Percentiles rank a stretch among this genome's conserved stretches.
These are phyloP conservation scores for Aspergillus vadensis DNA, from an alignment of 2,329 filamentous ascomycete genomes.

Conservation along the genomic window DNA sequence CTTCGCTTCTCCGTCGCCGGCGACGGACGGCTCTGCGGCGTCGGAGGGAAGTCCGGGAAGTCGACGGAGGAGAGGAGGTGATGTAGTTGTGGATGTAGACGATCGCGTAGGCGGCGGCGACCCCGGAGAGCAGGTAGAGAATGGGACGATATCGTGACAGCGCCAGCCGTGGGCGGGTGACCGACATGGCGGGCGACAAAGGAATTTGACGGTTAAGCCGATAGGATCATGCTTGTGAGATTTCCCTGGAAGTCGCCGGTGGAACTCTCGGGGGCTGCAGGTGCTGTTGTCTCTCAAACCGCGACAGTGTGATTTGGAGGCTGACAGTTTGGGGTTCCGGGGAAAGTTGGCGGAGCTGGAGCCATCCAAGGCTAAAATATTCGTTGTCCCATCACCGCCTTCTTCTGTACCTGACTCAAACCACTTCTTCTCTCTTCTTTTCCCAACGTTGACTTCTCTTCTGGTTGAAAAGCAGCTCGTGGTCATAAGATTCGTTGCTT, in stretches of 20 bases:
- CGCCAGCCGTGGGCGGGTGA: slow-evolving; percentile 32
- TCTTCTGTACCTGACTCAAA: background rate
- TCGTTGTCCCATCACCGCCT: background rate
- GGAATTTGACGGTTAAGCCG: slow-evolving; percentile 16
- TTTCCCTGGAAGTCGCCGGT: background rate
- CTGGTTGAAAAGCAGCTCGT: too few species aligned
- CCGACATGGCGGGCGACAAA: slow-evolving; percentile 32
- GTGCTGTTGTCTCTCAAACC: background rate
- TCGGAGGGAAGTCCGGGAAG: slow-evolving; percentile 34
- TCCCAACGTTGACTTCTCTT: too few species aligned
- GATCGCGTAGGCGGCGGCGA: slow-evolving; percentile 46
- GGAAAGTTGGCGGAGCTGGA: background rate
- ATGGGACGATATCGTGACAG: slow-evolving; percentile 45
- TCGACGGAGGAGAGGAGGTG: slow-evolving; percentile 13
- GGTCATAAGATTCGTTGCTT: too few species aligned
- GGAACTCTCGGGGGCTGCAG: background rate
- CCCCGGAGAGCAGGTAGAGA: slow-evolving; percentile 45
- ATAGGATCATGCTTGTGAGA: slow-evolving; percentile 21
- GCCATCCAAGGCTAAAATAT: background rate
- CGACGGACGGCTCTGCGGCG: slow-evolving; percentile 45
- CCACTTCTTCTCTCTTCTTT: background rate
- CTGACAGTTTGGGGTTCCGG: background rate
- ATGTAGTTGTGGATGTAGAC: slow-evolving; percentile 42
- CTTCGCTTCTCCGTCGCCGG: slow-evolving; percentile 30
- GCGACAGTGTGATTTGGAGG: background rate